Evolutionary conservation across 345 rosid species (phyloP).

Genomic region (Populus ilicifolia): DNA sequence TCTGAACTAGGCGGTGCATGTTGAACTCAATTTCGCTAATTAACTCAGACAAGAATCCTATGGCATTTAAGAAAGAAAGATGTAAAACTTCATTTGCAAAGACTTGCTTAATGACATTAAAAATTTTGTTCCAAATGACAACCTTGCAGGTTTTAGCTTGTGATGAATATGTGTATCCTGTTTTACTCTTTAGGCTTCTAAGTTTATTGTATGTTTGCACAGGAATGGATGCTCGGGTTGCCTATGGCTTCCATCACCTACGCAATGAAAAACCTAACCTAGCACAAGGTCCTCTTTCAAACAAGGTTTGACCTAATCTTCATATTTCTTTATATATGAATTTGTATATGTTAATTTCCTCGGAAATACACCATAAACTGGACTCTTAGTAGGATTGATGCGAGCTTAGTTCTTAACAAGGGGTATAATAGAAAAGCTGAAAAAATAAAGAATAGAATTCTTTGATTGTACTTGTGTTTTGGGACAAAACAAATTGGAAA

Average conservation of each 20-base stretch:
- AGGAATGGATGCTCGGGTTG: conserved; percentile 99
- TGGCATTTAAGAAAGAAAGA: background rate
- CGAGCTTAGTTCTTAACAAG: no score
- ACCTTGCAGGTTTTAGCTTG: background rate
- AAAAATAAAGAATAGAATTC: background rate
- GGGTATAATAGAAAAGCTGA: no score
- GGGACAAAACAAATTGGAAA: background rate
- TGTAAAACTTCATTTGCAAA: background rate
- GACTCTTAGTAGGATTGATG: background rate
- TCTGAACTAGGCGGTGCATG: background rate
- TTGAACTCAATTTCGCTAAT: background rate
- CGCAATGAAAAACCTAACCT: conserved; percentile 92
- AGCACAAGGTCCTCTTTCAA: conserved; percentile 91
- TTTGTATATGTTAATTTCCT: background rate
- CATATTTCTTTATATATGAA: background rate
- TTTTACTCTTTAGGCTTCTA: conserved; percentile 9
- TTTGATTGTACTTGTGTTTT: background rate
- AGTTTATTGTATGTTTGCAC: conserved; percentile 13
- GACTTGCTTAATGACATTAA: background rate
- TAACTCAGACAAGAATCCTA: background rate
- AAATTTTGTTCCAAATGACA: background rate
- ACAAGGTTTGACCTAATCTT: conserved; percentile 55
- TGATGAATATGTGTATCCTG: background rate
- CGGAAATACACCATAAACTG: background rate
- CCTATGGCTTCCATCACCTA: conserved; percentile 91